These are phyloP conservation scores for Floccularia luteovirens DNA, from an alignment of 768 basidiomycete genomes.

Conservation along the genomic window DNA sequence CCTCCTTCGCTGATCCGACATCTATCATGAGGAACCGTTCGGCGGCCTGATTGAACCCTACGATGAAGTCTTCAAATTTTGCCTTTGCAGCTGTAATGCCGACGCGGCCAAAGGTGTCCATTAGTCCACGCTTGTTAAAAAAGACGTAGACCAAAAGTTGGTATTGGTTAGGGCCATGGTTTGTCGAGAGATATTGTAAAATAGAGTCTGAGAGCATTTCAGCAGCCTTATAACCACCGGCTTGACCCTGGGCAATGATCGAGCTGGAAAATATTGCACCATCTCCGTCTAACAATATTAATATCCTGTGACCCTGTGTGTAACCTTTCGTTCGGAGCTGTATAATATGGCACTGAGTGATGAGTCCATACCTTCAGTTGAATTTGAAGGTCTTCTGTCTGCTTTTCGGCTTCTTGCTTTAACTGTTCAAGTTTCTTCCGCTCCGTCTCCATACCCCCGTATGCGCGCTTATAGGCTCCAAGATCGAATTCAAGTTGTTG, in stretches of 20 bases:
- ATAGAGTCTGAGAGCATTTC: conserved; percentile 35
- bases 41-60: conserved; percentile 65
- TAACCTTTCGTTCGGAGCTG: not conserved
- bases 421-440: conserved; percentile 21
- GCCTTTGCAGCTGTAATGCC: conserved; percentile 24
- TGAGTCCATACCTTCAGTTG: conserved; percentile 37
- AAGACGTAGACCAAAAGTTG: conserved; percentile 61
- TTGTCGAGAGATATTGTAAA: conserved; percentile 23
- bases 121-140: conserved; percentile 53
- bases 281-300: conserved; percentile 62
- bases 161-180: conserved; percentile 28
- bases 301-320: conserved; percentile 32
- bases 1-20: conserved; percentile 66
- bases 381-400: conserved; percentile 28
- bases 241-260: conserved; percentile 45
- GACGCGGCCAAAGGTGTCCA: conserved; percentile 39
- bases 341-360: not conserved
- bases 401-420: conserved; percentile 28
- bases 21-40: conserved; percentile 65
- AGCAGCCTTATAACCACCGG: conserved; percentile 53
- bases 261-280: conserved; percentile 50
- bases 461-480: conserved; percentile 33
- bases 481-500: conserved; percentile 32
- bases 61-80: conserved; percentile 56
- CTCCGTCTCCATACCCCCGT: conserved; percentile 27